Evolutionary conservation across 306 rosid species (phyloP).

Genomic region (Fagus sylvatica): DNA sequence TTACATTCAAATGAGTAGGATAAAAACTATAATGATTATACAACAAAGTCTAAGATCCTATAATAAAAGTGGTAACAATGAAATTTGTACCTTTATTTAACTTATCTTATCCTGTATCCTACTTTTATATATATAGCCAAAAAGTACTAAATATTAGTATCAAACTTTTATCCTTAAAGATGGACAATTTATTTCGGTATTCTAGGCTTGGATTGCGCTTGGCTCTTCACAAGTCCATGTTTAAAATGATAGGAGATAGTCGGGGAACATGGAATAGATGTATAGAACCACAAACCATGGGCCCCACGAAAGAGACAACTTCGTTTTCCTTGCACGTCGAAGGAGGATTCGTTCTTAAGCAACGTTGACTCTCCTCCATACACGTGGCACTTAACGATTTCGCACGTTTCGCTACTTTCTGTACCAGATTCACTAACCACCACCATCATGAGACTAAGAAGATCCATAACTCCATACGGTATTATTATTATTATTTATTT

Average conservation of each 20-base stretch:
- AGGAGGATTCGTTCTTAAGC: constrained; percentile 10
- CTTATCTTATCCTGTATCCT: no score
- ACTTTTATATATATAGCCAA: not conserved
- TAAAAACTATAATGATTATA: no score
- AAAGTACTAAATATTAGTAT: not conserved
- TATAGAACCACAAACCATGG: not conserved
- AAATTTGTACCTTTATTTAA: no score
- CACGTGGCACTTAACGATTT: constrained; percentile 24
- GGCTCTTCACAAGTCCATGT: not conserved
- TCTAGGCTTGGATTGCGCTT: not conserved
- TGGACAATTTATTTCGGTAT: not conserved
- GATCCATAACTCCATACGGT: no score
- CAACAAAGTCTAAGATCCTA: no score
- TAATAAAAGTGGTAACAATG: no score
- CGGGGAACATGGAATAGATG: not conserved
- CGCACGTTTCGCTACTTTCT: constrained; percentile 11
- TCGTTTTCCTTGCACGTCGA: constrained; percentile 24
- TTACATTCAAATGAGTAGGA: no score
- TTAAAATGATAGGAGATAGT: not conserved
- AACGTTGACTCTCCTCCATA: constrained; percentile 10
- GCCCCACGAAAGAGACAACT: not conserved
- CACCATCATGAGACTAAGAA: not conserved
- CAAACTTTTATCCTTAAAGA: not conserved
- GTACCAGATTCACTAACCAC: not conserved
- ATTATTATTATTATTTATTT: no score